These are phyloP conservation scores for Wickerhamiella spandovensis DNA, from an alignment of 805 yeast genomes.

Conservation along the genomic window DNA sequence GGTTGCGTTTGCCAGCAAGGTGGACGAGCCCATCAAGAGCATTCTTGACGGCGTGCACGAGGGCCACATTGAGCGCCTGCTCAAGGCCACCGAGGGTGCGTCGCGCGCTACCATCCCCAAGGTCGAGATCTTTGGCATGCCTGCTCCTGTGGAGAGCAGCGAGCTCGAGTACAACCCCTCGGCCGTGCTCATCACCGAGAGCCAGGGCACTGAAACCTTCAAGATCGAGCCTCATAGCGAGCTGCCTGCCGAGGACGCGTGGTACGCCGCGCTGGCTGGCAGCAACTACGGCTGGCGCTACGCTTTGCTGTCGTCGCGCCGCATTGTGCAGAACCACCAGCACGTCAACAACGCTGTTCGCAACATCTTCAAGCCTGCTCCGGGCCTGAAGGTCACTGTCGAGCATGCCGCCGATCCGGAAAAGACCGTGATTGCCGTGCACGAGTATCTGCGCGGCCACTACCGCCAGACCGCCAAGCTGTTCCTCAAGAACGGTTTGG, in stretches of 20 bases:
- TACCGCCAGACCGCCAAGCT: slow-evolving; percentile 46
- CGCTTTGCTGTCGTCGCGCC: slow-evolving; percentile 68
- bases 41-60: slow-evolving; percentile 81
- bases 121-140: slow-evolving; percentile 80
- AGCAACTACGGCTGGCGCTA: slow-evolving; percentile 71
- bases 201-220: slow-evolving; percentile 15
- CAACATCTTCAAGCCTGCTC: slow-evolving; percentile 65
- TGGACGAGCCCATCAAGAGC: slow-evolving; percentile 84
- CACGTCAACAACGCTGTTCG: slow-evolving; percentile 69
- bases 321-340: slow-evolving; percentile 74
- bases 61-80: slow-evolving; percentile 63
- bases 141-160: slow-evolving; percentile 28
- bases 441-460: slow-evolving; percentile 38
- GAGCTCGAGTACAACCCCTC: slow-evolving; percentile 22
- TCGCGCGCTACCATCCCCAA: slow-evolving; percentile 66
- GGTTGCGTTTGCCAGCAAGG: slow-evolving; percentile 75
- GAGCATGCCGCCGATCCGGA: slow-evolving; percentile 35
- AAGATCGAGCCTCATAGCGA: slow-evolving; percentile 21
- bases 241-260: slow-evolving; percentile 32
- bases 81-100: slow-evolving; percentile 51
- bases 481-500: slow-evolving; percentile 35
- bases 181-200: slow-evolving; percentile 4
- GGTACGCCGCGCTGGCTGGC: slow-evolving; percentile 82
- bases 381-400: slow-evolving; percentile 50
- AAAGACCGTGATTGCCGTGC: slow-evolving; percentile 49